Percentiles rank a stretch among this genome's conserved stretches.
Conservation (phyloP, 164 flowering plant genomes). For the Cinnamomum chago region DNA sequence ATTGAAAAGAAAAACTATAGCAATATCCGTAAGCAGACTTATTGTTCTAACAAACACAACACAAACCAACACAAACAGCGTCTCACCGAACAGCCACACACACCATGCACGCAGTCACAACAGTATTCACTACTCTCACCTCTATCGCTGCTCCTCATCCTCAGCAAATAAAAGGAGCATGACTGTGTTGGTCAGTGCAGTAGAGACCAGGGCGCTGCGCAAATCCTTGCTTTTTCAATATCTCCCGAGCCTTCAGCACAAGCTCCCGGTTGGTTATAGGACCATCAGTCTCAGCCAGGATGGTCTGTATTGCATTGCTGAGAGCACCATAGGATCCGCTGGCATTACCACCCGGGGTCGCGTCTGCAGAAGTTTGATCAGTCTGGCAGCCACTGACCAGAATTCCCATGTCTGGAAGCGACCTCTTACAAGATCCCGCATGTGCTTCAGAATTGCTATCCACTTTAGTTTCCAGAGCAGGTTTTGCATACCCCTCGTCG, state of each 20-base stretch:
- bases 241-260: constrained; percentile 62
- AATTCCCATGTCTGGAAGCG: constrained; percentile 56
- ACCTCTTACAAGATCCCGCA: constrained; percentile 58
- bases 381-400: constrained; percentile 93
- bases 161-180: constrained; percentile 66
- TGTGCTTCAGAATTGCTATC: constrained; percentile 65
- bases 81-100: neutral
- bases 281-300: constrained; percentile 54
- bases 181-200: constrained; percentile 60
- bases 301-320: constrained; percentile 90
- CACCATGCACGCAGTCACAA: neutral
- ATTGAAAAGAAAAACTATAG: neutral
- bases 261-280: constrained; percentile 53
- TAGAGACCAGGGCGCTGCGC: constrained; percentile 92
- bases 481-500: constrained; percentile 62
- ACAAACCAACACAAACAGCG: neutral
- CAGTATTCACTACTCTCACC: neutral
- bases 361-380: constrained; percentile 88
- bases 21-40: neutral
- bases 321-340: constrained; percentile 79
- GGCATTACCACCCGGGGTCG: constrained; percentile 60
- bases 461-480: constrained; percentile 63
- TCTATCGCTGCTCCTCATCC: neutral
- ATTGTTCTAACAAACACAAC: neutral
- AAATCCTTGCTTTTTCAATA: constrained; percentile 71